These are phyloP conservation scores for Zygoascus meyerae DNA, from an alignment of 1,139 yeast genomes.

Conservation along the genomic window DNA sequence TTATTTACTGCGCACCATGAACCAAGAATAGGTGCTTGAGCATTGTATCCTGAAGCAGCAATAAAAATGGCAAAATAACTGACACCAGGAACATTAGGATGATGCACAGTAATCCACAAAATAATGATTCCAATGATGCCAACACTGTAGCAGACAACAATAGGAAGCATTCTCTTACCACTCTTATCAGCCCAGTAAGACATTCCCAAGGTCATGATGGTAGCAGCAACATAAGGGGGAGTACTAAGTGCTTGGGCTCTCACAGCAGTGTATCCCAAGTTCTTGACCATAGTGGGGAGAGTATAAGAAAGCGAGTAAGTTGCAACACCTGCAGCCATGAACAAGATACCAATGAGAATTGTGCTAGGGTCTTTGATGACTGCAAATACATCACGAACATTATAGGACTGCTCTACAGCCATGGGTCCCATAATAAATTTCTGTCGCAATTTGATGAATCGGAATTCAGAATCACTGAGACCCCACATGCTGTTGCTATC, in stretches of 20 bases:
- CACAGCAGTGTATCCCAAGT: slow-evolving; percentile 30
- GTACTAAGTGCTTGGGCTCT: slow-evolving; percentile 30
- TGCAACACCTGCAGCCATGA: slow-evolving; percentile 18
- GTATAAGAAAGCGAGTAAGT: slow-evolving; percentile 25
- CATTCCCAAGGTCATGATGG: slow-evolving; percentile 19
- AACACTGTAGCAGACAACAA: slow-evolving; percentile 2
- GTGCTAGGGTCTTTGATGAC: slow-evolving; percentile 33
- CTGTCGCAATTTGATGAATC: slow-evolving; percentile 1
- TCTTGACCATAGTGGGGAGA: slow-evolving; percentile 32
- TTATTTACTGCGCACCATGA: slow-evolving; percentile 39
- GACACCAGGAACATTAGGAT: slow-evolving; percentile 18
- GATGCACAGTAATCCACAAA: slow-evolving; percentile 6
- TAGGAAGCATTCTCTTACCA: neutral
- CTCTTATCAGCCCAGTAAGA: slow-evolving; percentile 3
- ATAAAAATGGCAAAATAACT: slow-evolving; percentile 29
- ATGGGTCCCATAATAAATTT: slow-evolving; percentile 2
- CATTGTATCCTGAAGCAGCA: slow-evolving; percentile 19
- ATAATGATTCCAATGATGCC: slow-evolving; percentile 6
- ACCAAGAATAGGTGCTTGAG: slow-evolving; percentile 41
- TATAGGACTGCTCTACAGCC: slow-evolving; percentile 8
- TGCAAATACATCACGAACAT: slow-evolving; percentile 24
- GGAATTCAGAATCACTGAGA: slow-evolving; percentile 6
- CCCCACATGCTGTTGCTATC: slow-evolving; percentile 26
- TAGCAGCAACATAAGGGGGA: slow-evolving; percentile 36
- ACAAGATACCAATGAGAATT: slow-evolving; percentile 20